Evolutionary conservation across 1,284 basidiomycete species (phyloP).

Genomic region (Paramarasmius palmivorus): DNA sequence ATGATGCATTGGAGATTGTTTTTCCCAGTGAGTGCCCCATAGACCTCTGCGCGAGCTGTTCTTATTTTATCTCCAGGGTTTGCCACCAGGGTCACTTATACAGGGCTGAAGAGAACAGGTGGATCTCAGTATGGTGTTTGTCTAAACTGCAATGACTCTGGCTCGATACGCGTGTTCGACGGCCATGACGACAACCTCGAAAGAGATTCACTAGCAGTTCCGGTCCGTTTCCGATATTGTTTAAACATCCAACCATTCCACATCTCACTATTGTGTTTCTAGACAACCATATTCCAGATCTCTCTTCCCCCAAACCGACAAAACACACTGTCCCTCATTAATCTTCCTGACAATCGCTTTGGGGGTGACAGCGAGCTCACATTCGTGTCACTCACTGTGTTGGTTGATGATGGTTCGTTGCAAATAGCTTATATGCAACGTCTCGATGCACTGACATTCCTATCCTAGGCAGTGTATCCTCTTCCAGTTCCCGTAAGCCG

Average conservation of each 20-base stretch:
- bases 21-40: slow-evolving; percentile 12
- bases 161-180: slow-evolving; percentile 11
- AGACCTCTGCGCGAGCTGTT: background rate
- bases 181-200: slow-evolving; percentile 13
- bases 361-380: slow-evolving; percentile 27
- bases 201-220: slow-evolving; percentile 8
- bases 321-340: slow-evolving; percentile 31
- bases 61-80: slow-evolving; percentile 3
- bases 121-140: slow-evolving; percentile 21
- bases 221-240: slow-evolving; percentile 9
- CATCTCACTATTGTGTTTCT: background rate
- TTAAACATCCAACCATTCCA: background rate
- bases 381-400: slow-evolving; percentile 28
- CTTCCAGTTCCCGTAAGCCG: no score
- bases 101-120: slow-evolving; percentile 15
- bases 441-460: background rate
- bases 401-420: slow-evolving; percentile 17
- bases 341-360: slow-evolving; percentile 26
- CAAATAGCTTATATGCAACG: background rate
- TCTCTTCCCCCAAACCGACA: slow-evolving; percentile 24
- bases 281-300: slow-evolving; percentile 27
- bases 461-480: background rate
- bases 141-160: slow-evolving; percentile 14
- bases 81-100: slow-evolving; percentile 14
- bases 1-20: slow-evolving; percentile 9